Percentiles rank a stretch among this genome's conserved stretches.
Evolutionary conservation across 176 grass and related monocot genomes (phyloP).

Genomic region (Leersia perrieri): DNA sequence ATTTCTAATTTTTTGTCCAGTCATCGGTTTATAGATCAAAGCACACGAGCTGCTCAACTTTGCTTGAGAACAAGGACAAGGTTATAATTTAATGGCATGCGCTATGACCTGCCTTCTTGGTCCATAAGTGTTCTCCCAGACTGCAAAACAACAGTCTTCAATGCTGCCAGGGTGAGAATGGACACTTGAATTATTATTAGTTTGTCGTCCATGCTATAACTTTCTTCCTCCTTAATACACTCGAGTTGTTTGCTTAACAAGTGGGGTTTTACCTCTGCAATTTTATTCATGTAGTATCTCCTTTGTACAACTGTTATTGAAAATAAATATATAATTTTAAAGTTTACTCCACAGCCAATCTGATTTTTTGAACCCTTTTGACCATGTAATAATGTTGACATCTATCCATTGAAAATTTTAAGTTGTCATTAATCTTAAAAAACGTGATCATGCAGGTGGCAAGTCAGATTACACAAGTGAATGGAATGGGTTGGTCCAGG

Average conservation of each 20-base stretch:
- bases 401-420: neutral
- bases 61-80: constrained; percentile 87
- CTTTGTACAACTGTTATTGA: neutral
- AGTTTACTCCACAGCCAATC: too few species aligned
- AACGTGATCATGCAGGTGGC: constrained; percentile 59
- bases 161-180: constrained; percentile 82
- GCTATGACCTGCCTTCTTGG: constrained; percentile 91
- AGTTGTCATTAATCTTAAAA: neutral
- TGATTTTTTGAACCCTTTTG: neutral
- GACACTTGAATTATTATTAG: constrained; percentile 14
- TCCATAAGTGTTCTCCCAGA: constrained; percentile 96
- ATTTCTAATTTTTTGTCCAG: constrained; percentile 48
- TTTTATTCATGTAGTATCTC: constrained; percentile 13
- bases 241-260: constrained; percentile 25
- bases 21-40: constrained; percentile 80
- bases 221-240: neutral
- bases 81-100: constrained; percentile 79
- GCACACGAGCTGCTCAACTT: constrained; percentile 74
- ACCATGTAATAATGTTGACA: neutral
- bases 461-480: constrained; percentile 75
- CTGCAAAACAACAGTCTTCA: constrained; percentile 90
- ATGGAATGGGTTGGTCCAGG: constrained; percentile 85
- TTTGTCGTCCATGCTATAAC: neutral
- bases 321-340: neutral
- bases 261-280: neutral